A percentile compares a stretch with the other conserved stretches of the same genome.
These are phyloP conservation scores for Scytalidium sp. DNA, from an alignment of 2,329 filamentous ascomycete genomes.

Conservation along the genomic window DNA sequence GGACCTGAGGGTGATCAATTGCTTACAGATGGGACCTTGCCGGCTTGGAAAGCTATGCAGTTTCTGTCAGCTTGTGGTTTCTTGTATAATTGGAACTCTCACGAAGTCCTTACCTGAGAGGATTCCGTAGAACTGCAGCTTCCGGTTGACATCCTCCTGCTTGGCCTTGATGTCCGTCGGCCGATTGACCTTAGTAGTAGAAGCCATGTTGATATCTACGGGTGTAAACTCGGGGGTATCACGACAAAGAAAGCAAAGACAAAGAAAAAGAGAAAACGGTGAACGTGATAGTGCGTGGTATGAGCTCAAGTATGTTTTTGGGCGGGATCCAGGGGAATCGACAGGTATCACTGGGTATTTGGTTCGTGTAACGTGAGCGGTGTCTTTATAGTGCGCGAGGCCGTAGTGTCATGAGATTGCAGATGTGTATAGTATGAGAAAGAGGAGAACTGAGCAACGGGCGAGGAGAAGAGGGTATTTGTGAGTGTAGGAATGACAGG, in stretches of 20 bases:
- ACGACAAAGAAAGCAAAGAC: conserved; percentile 10
- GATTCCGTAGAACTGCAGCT: conserved; percentile 94
- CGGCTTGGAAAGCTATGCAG: conserved; percentile 71
- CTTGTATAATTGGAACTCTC: not conserved
- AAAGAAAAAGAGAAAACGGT: not conserved
- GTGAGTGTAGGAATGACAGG: no score
- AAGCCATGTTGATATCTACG: conserved; percentile 12
- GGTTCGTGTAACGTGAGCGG: not conserved
- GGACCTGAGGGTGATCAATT: not conserved
- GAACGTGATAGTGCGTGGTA: not conserved
- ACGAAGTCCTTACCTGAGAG: conserved; percentile 50
- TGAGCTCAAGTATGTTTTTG: not conserved
- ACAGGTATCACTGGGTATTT: no score
- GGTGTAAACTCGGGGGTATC: conserved; percentile 13
- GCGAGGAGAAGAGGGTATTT: not conserved
- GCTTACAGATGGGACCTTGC: conserved; percentile 75
- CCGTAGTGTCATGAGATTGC: not conserved
- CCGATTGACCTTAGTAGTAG: conserved; percentile 20
- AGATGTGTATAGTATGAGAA: no score
- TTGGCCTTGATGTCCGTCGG: conserved; percentile 24
- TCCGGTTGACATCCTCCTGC: conserved; percentile 72
- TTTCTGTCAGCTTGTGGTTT: not conserved
- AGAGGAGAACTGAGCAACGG: not conserved
- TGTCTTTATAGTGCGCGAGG: not conserved
- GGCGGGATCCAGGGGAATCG: not conserved